A percentile compares a stretch with the other conserved stretches of the same genome.
Conservation (phyloP, 1,284 basidiomycete genomes). For the Calocybe gambosa region DNA sequence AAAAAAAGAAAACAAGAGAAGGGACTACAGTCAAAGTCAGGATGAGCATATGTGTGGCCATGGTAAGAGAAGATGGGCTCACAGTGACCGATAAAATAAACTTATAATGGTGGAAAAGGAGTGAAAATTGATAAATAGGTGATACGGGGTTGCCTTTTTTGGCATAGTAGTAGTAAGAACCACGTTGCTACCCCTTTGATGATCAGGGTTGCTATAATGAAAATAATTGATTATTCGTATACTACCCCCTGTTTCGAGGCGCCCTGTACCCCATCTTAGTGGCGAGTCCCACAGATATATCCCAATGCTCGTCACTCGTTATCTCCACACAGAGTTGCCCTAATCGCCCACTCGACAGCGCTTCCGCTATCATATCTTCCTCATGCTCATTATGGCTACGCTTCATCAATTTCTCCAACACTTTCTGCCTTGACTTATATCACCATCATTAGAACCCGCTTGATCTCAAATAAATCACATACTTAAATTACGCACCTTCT, state of each 20-base stretch:
- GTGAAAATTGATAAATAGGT: not conserved
- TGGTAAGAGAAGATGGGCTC: not conserved
- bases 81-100: not conserved
- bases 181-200: not conserved
- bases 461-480: not conserved
- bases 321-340: slow-evolving; percentile 36
- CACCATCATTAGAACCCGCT: not conserved
- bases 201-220: not conserved
- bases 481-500: slow-evolving; percentile 24
- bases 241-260: not conserved
- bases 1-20: not conserved
- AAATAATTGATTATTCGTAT: too few relatives aligned
- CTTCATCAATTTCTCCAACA: slow-evolving; percentile 29
- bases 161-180: too few relatives aligned
- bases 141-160: not conserved
- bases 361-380: slow-evolving; percentile 23
- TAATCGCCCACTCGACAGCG: slow-evolving; percentile 31
- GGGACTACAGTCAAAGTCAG: not conserved
- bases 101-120: not conserved
- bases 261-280: slow-evolving; percentile 16
- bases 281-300: slow-evolving; percentile 21
- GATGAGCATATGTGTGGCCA: not conserved
- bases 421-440: slow-evolving; percentile 27
- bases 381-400: slow-evolving; percentile 24
- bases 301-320: slow-evolving; percentile 22